Conservation (phyloP, 1,139 yeast species). For the Zygoascus sp. region DNA sequence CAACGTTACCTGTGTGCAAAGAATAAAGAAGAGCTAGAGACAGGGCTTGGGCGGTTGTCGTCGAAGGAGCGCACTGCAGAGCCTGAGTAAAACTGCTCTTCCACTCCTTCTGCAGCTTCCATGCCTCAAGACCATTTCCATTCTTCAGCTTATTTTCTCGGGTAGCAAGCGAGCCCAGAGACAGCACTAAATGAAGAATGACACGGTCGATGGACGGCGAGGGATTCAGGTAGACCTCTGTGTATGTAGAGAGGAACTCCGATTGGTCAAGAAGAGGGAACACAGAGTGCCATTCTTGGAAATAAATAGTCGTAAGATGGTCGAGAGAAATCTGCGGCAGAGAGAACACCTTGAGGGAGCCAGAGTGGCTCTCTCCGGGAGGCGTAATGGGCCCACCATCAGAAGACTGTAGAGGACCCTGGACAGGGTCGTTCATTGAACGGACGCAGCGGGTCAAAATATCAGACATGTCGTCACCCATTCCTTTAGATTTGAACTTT, state of each 20-base stretch:
- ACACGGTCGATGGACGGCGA: slow-evolving; percentile 3
- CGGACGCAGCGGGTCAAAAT: slow-evolving; percentile 21
- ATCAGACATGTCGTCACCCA: slow-evolving; percentile 20
- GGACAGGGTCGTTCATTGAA: slow-evolving; percentile 11
- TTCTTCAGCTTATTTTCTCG: slow-evolving; percentile 19
- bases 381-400: slow-evolving; percentile 14
- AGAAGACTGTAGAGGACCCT: slow-evolving; percentile 9
- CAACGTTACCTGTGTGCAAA: slow-evolving; percentile 66
- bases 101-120: slow-evolving; percentile 24
- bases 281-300: slow-evolving; percentile 73
- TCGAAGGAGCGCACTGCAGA: slow-evolving; percentile 53
- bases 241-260: slow-evolving; percentile 35
- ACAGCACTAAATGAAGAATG: slow-evolving; percentile 40
- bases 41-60: slow-evolving; percentile 66
- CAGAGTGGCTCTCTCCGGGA: slow-evolving; percentile 1
- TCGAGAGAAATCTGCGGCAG: slow-evolving; percentile 30
- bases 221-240: not conserved
- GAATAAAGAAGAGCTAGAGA: slow-evolving; percentile 68
- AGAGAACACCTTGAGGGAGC: not conserved
- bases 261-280: slow-evolving; percentile 67
- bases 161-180: slow-evolving; percentile 26
- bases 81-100: slow-evolving; percentile 45
- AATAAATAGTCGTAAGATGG: slow-evolving; percentile 44
- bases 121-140: slow-evolving; percentile 10
- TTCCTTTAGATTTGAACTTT: slow-evolving; percentile 26